Evolutionary conservation across 345 rosid genomes (phyloP).

Genomic region (Salix purpurea): DNA sequence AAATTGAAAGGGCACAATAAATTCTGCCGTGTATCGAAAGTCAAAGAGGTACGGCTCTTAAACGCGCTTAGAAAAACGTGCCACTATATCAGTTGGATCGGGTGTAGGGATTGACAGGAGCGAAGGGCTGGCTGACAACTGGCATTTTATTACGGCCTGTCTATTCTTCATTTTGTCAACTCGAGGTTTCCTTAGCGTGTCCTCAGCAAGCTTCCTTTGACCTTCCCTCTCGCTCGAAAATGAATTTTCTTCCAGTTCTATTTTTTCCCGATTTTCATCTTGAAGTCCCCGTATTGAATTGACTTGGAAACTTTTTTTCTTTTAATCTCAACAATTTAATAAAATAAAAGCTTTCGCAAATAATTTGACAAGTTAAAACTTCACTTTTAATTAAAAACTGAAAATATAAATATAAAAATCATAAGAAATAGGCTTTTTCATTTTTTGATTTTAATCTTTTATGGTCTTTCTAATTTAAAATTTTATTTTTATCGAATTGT

Average conservation of each 20-base stretch:
- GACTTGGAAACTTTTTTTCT: too few species aligned
- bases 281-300: too few species aligned
- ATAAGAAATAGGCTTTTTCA: too few species aligned
- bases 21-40: slow-evolving; percentile 17
- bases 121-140: slow-evolving; percentile 30
- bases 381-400: too few species aligned
- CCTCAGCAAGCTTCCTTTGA: slow-evolving; percentile 10
- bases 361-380: too few species aligned
- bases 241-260: too few species aligned
- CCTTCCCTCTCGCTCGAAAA: neutral
- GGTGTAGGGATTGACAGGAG: slow-evolving; percentile 4
- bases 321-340: too few species aligned
- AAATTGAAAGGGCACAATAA: slow-evolving; percentile 2
- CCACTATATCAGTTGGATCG: slow-evolving; percentile 51
- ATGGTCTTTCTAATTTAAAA: too few species aligned
- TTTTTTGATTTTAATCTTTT: too few species aligned
- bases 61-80: slow-evolving; percentile 34
- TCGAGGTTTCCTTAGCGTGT: slow-evolving; percentile 17
- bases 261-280: neutral
- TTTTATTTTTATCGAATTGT: too few species aligned
- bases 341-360: too few species aligned
- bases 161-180: slow-evolving; percentile 20
- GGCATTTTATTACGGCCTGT: slow-evolving; percentile 6
- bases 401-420: too few species aligned
- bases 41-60: slow-evolving; percentile 33